Evolutionary conservation across 306 rosid species (phyloP).

Genomic region (apple (Malus domestica)): ASM211411v1 NC_041795.1:26356501-26357000

Average conservation of each 20-base stretch:
- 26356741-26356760: neutral
- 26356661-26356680: neutral
- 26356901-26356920: neutral
- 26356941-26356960: constrained; percentile 98
- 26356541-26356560: constrained; percentile 31
- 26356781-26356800: constrained; percentile 96
- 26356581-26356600: constrained; percentile 76
- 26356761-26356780: constrained; percentile 88
- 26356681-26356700: neutral
- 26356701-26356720: neutral
- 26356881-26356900: neutral
- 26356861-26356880: neutral
- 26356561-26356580: constrained; percentile 75
- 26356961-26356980: constrained; percentile 75
- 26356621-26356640: constrained; percentile 99
- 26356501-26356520: neutral
- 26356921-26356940: constrained; percentile 38
- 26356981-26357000: constrained; percentile 50
- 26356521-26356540: neutral
- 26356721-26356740: neutral
- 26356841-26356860: neutral
- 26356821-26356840: neutral
- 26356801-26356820: constrained; percentile 99
- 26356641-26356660: constrained; percentile 89
- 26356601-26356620: constrained; percentile 74